phyloP scores from a whole-genome alignment of 2,329 filamentous ascomycete genomes.

The Neofusicoccum laricinum region DNA sequence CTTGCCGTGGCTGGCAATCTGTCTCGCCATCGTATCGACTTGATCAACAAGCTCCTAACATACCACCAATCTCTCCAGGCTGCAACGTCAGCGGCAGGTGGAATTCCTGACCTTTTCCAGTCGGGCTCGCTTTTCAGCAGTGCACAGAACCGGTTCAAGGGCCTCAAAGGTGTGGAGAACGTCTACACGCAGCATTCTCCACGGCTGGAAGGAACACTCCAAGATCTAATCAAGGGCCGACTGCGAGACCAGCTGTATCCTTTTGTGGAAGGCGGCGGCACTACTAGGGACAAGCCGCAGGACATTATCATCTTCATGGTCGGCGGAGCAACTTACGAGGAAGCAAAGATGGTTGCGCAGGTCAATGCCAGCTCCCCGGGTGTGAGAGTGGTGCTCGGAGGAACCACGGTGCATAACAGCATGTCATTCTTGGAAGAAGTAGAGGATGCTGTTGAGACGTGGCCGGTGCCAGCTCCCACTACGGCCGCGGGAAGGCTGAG shows the following conservation, averaged over 20 bases:
- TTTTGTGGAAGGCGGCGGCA: slow-evolving; percentile 83
- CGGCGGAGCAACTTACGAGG: slow-evolving; percentile 91
- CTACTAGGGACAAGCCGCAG: slow-evolving; percentile 91
- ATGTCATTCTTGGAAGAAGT: slow-evolving; percentile 86
- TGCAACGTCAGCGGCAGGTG: slow-evolving; percentile 57
- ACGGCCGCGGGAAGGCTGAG: slow-evolving; percentile 62
- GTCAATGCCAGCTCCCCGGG: slow-evolving; percentile 90
- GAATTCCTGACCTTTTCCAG: slow-evolving; percentile 90
- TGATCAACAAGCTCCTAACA: slow-evolving; percentile 76
- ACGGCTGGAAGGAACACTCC: slow-evolving; percentile 78
- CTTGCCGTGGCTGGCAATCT: slow-evolving; percentile 81
- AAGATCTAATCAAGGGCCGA: slow-evolving; percentile 89
- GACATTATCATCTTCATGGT: slow-evolving; percentile 95
- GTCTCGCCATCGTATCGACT: slow-evolving; percentile 68
- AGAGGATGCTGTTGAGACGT: slow-evolving; percentile 79
- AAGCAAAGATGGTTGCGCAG: slow-evolving; percentile 92
- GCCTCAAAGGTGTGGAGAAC: slow-evolving; percentile 95
- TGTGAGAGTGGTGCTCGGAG: slow-evolving; percentile 82
- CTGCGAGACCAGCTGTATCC: slow-evolving; percentile 86
- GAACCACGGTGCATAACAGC: slow-evolving; percentile 85
- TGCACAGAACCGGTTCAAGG: slow-evolving; percentile 84
- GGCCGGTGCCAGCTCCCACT: slow-evolving; percentile 62
- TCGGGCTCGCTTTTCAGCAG: slow-evolving; percentile 83
- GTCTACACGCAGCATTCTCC: slow-evolving; percentile 98
- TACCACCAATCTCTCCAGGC: slow-evolving; percentile 87